A percentile compares a stretch with the other conserved stretches of the same genome.
Conservation (phyloP, 768 basidiomycete genomes). For the Suillus tomentosus region DNA sequence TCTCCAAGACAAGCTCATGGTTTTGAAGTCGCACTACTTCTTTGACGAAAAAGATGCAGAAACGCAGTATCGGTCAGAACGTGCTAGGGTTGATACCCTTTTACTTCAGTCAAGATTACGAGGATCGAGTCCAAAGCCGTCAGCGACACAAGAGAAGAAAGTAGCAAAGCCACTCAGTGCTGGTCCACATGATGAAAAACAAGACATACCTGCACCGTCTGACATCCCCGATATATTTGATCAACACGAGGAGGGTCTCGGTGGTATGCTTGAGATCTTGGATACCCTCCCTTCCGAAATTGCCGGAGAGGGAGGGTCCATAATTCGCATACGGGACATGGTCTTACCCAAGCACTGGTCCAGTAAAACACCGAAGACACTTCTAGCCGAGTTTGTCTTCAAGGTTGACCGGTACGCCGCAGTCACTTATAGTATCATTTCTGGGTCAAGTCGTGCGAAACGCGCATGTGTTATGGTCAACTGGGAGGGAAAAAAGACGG, state of each 20-base stretch:
- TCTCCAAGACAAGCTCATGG: slow-evolving; percentile 48
- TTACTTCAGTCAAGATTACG: slow-evolving; percentile 48
- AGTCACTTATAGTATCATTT: slow-evolving; percentile 64
- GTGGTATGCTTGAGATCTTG: slow-evolving; percentile 73
- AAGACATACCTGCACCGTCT: slow-evolving; percentile 6
- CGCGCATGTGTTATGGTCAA: slow-evolving; percentile 71
- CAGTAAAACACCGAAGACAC: slow-evolving; percentile 74
- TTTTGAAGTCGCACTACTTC: slow-evolving; percentile 60
- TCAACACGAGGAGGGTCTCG: slow-evolving; percentile 48
- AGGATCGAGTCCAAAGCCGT: slow-evolving; percentile 19
- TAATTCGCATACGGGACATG: slow-evolving; percentile 68
- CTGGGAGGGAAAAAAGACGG: slow-evolving; percentile 63
- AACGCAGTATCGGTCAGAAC: slow-evolving; percentile 53
- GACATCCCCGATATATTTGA: slow-evolving; percentile 51
- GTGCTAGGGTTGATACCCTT: slow-evolving; percentile 47
- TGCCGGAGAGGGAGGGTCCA: slow-evolving; percentile 54
- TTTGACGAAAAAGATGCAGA: slow-evolving; percentile 73
- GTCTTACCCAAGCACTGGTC: slow-evolving; percentile 81
- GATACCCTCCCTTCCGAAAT: slow-evolving; percentile 63
- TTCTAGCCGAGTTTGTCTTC: slow-evolving; percentile 67
- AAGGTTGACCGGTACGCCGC: slow-evolving; percentile 77
- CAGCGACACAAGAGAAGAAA: slow-evolving; percentile 3
- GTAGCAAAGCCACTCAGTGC: background rate
- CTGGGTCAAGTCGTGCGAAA: slow-evolving; percentile 72
- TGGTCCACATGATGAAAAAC: background rate